These are phyloP conservation scores for Hymenoscyphus linearis DNA, from an alignment of 2,329 filamentous ascomycete species.

Conservation along the genomic window DNA sequence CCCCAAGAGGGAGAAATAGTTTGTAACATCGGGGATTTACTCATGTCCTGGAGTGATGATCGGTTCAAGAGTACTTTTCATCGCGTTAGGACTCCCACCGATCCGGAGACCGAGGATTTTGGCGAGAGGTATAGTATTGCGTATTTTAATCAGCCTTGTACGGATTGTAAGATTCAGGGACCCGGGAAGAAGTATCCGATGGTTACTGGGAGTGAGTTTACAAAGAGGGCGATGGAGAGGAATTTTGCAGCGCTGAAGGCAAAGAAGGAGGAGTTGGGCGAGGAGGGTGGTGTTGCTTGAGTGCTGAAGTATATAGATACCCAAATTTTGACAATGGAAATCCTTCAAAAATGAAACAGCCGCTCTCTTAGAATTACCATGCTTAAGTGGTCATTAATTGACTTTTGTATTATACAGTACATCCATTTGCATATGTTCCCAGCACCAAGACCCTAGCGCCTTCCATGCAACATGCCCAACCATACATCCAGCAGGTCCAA, in stretches of 20 bases:
- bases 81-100: conserved; percentile 55
- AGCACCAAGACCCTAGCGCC: neutral
- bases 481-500: neutral
- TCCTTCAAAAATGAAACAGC: too few relatives aligned
- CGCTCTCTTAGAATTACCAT: neutral
- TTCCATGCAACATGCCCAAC: neutral
- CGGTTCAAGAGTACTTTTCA: conserved; percentile 63
- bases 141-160: conserved; percentile 60
- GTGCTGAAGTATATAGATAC: too few relatives aligned
- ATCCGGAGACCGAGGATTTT: conserved; percentile 49
- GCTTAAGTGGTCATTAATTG: neutral
- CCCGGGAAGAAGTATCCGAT: conserved; percentile 56
- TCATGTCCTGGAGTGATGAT: conserved; percentile 64
- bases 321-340: too few relatives aligned
- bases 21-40: conserved; percentile 61
- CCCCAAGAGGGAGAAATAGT: conserved; percentile 49
- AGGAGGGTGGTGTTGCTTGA: neutral
- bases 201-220: conserved; percentile 57
- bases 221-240: conserved; percentile 48
- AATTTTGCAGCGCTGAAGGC: conserved; percentile 49
- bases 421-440: neutral
- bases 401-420: conserved; percentile 9
- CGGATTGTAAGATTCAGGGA: conserved; percentile 53
- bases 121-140: conserved; percentile 60
- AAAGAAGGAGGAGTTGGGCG: conserved; percentile 35